These are phyloP conservation scores for Crassisporium funariophilum DNA, from an alignment of 768 basidiomycete species.

Conservation along the genomic window DNA sequence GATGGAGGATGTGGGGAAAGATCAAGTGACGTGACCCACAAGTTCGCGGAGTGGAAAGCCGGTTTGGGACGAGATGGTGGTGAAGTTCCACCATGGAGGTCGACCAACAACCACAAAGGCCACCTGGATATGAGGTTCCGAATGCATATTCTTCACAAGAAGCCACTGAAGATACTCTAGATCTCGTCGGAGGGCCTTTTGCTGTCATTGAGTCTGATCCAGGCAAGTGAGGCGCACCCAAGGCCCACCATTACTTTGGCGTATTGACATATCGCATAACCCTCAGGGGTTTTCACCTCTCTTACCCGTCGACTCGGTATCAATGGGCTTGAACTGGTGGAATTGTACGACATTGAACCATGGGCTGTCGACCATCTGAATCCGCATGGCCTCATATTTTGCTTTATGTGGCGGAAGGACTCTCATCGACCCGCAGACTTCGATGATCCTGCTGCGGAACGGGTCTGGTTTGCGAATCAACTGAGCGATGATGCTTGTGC, in stretches of 20 bases:
- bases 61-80: conserved; percentile 1
- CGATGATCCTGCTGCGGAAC: conserved; percentile 54
- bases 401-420: conserved; percentile 60
- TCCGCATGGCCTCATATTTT: conserved; percentile 63
- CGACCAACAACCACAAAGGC: conserved; percentile 11
- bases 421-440: conserved; percentile 46
- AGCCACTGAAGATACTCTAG: conserved; percentile 17
- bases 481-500: conserved; percentile 68
- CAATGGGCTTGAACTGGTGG: conserved; percentile 52
- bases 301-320: conserved; percentile 58
- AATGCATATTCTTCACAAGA: neutral
- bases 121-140: neutral
- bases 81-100: conserved; percentile 6
- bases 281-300: conserved; percentile 58
- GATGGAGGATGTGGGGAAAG: no score
- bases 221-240: conserved; percentile 28
- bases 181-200: conserved; percentile 64
- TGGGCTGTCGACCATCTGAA: conserved; percentile 63
- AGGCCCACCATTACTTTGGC: neutral
- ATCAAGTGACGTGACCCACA: no score
- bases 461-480: conserved; percentile 71
- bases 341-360: conserved; percentile 64
- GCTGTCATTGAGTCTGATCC: conserved; percentile 63
- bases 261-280: neutral
- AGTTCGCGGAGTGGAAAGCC: conserved; percentile 6